Evolutionary conservation across 2,329 filamentous ascomycete genomes (phyloP).

Genomic region (Sclerotinia sclerotiorum): DNA sequence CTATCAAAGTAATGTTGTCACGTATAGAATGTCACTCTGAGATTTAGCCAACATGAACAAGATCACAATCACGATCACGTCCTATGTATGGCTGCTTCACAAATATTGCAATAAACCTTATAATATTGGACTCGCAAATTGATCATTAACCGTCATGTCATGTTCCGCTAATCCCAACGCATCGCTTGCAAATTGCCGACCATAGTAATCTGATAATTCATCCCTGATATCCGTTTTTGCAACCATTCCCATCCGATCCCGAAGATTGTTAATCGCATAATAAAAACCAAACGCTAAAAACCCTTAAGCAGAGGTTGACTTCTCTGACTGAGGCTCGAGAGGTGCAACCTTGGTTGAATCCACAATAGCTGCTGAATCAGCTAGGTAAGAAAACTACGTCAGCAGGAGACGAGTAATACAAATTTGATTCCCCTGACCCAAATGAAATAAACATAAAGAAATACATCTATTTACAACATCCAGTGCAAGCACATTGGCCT

Average conservation of each 20-base stretch:
- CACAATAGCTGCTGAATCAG: constrained; percentile 31
- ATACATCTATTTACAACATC: constrained; percentile 32
- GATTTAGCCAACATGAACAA: neutral
- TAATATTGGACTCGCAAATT: neutral
- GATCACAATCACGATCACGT: neutral
- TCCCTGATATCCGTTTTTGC: constrained; percentile 19
- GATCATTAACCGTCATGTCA: constrained; percentile 10
- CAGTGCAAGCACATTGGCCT: constrained; percentile 38
- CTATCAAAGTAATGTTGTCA: neutral
- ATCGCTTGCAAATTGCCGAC: constrained; percentile 13
- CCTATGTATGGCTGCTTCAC: too few species aligned
- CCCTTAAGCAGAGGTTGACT: constrained; percentile 31
- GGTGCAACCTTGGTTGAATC: constrained; percentile 37
- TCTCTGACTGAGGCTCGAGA: constrained; percentile 34
- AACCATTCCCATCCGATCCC: constrained; percentile 9
- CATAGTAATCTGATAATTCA: constrained; percentile 15
- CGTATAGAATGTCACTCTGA: neutral
- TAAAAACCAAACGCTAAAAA: constrained; percentile 20
- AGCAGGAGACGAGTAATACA: constrained; percentile 32
- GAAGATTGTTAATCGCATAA: neutral
- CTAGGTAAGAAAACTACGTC: constrained; percentile 30
- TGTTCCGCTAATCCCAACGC: neutral
- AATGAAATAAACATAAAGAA: constrained; percentile 23
- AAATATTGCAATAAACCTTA: neutral
- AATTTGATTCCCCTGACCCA: constrained; percentile 16